Conservation (phyloP, 192 early-diverging fungal genomes). For the Coemansia nantahalensis region DNA sequence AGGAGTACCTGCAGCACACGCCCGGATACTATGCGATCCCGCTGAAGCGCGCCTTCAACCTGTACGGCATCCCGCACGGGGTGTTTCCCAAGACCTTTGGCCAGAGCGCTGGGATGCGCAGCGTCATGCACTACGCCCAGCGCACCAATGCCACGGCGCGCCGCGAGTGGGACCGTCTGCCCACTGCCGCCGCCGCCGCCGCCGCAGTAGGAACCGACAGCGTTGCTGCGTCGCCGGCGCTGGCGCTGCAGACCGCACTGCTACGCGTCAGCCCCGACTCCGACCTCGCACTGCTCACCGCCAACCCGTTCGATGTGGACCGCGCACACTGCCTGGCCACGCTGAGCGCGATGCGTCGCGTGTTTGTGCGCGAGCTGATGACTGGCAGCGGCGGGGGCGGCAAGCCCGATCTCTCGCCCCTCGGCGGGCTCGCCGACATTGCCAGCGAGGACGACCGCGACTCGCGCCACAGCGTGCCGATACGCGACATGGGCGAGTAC, state of each 20-base stretch:
- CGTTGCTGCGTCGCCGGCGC: no score
- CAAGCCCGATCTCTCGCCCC: conserved; percentile 16
- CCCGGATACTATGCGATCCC: conserved; percentile 63
- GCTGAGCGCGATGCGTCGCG: conserved; percentile 54
- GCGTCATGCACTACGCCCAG: conserved; percentile 31
- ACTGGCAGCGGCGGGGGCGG: conserved; percentile 14
- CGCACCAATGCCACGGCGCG: conserved; percentile 24
- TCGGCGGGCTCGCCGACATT: conserved; percentile 43
- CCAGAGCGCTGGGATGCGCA: conserved; percentile 41
- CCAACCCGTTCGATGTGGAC: conserved; percentile 67
- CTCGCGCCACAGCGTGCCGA: conserved; percentile 62
- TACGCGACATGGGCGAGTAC: conserved; percentile 72
- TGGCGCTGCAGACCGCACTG: conserved; percentile 29
- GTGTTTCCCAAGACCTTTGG: conserved; percentile 51
- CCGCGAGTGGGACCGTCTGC: conserved; percentile 50
- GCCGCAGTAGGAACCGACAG: no score
- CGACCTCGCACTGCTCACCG: conserved; percentile 40
- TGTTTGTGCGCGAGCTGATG: conserved; percentile 58
- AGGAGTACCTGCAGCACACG: conserved; percentile 61
- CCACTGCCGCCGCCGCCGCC: neutral
- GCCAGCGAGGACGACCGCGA: conserved; percentile 57
- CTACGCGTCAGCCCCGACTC: conserved; percentile 23
- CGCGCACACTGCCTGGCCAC: conserved; percentile 56
- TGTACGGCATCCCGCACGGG: conserved; percentile 38
- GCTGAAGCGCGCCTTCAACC: conserved; percentile 50